Conservation (phyloP, 2,329 filamentous ascomycete genomes). For the Paraphaeosphaeria sporulosa region DNA sequence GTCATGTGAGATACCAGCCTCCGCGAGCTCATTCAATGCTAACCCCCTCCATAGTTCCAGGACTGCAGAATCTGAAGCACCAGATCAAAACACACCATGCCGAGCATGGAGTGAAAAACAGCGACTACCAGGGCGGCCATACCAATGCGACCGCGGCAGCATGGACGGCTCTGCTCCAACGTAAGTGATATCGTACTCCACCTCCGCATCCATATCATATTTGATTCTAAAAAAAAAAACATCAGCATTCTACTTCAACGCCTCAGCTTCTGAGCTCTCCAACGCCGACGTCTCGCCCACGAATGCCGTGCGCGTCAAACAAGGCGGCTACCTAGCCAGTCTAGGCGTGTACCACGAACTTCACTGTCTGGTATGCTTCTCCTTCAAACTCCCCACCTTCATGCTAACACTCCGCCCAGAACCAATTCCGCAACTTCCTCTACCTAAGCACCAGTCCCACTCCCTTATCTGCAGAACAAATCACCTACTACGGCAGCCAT, state of each 20-base stretch:
- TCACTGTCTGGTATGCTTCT: conserved; percentile 14
- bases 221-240: no score
- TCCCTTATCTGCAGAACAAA: not conserved
- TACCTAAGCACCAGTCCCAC: not conserved
- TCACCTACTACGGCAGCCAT: not conserved
- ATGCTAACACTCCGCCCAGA: not conserved
- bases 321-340: conserved; percentile 13
- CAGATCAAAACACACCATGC: conserved; percentile 3
- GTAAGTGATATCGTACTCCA: not conserved
- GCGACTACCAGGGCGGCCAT: conserved; percentile 9
- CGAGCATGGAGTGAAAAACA: conserved; percentile 2
- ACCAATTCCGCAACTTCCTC: conserved; percentile 3
- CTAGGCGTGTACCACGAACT: conserved; percentile 19
- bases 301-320: conserved; percentile 2
- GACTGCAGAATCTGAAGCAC: not conserved
- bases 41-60: not conserved
- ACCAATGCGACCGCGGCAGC: conserved; percentile 4
- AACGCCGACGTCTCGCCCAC: not conserved
- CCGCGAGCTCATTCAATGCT: not conserved
- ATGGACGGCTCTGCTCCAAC: conserved; percentile 12
- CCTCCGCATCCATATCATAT: no score
- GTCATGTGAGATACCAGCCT: not conserved
- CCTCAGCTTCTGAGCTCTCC: not conserved
- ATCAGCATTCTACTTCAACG: conserved; percentile 13
- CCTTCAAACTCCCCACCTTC: not conserved